Conservation (phyloP, 331 rosid genomes). For the Pyracantha coccinea region DNA sequence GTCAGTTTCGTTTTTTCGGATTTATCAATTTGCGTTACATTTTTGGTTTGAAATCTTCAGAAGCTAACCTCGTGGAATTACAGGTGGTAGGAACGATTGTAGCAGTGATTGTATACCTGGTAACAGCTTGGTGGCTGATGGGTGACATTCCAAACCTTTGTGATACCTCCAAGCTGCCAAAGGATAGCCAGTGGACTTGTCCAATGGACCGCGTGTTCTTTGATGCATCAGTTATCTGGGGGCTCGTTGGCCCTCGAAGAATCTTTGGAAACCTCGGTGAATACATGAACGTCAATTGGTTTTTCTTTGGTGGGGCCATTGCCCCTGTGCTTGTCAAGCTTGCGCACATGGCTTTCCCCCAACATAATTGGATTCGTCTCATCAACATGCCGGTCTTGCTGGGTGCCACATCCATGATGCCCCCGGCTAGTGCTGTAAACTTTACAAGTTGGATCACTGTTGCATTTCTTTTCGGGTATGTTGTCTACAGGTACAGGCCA, state of each 20-base stretch:
- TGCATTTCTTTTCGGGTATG: constrained; percentile 54
- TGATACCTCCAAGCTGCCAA: constrained; percentile 39
- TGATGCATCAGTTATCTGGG: constrained; percentile 75
- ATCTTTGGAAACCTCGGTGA: constrained; percentile 66
- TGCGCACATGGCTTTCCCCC: constrained; percentile 55
- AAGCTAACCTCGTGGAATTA: constrained; percentile 10
- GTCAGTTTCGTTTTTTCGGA: constrained; percentile 13
- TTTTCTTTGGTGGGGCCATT: constrained; percentile 64
- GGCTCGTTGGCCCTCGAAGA: constrained; percentile 71
- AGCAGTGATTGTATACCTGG: constrained; percentile 51
- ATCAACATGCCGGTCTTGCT: constrained; percentile 70
- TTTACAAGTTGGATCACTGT: constrained; percentile 61
- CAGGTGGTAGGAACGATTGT: constrained; percentile 67
- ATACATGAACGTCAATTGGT: constrained; percentile 46
- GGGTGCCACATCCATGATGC: constrained; percentile 73
- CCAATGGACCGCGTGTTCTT: constrained; percentile 66
- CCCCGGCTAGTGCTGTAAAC: constrained; percentile 66
- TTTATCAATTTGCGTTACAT: background rate
- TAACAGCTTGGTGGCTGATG: constrained; percentile 93
- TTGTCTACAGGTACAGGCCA: constrained; percentile 35
- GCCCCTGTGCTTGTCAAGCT: constrained; percentile 63
- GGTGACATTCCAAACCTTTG: constrained; percentile 57
- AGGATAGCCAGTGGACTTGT: constrained; percentile 70
- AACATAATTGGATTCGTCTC: constrained; percentile 40
- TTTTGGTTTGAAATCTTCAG: background rate